A percentile compares a stretch with the other conserved stretches of the same genome.
Evolutionary conservation across 805 yeast species (phyloP).

Genomic region (Suhomyces xylopsoci): DNA sequence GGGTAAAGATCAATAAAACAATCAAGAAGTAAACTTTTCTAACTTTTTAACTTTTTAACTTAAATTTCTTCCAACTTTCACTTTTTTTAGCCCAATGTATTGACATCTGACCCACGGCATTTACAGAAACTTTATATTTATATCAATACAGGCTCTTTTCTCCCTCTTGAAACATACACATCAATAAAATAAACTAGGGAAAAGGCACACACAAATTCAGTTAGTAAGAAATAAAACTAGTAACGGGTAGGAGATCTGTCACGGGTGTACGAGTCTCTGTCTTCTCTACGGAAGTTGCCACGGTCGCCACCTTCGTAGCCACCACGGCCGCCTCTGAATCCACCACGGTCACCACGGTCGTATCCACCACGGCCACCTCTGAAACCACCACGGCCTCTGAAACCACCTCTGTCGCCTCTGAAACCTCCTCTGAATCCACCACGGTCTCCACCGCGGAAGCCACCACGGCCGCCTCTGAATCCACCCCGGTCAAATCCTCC

Average conservation of each 20-base stretch:
- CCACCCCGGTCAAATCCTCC: conserved; percentile 40
- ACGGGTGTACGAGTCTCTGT: conserved; percentile 43
- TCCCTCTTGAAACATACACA: conserved; percentile 5
- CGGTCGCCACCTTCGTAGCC: conserved; percentile 33
- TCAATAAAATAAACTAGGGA: conserved; percentile 2
- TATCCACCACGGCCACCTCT: conserved; percentile 28
- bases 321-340: conserved; percentile 24
- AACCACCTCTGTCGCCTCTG: conserved; percentile 35
- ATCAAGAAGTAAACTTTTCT: not conserved
- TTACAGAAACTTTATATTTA: conserved; percentile 5
- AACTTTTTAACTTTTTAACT: not conserved
- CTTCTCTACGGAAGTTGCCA: conserved; percentile 47
- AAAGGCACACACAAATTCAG: not conserved
- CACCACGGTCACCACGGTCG: conserved; percentile 31
- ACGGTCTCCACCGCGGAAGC: conserved; percentile 29
- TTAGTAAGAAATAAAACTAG: conserved; percentile 23
- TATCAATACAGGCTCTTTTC: conserved; percentile 6
- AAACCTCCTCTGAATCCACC: conserved; percentile 36
- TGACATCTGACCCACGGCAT: not conserved
- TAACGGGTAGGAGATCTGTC: conserved; percentile 76
- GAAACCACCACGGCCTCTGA: conserved; percentile 35
- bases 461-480: conserved; percentile 47
- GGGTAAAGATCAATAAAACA: not conserved
- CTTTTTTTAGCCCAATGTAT: not conserved
- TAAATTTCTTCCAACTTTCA: no score